Percentiles rank a stretch among this genome's conserved stretches.
These are phyloP conservation scores for Phoma sp. DNA, from an alignment of 2,329 filamentous ascomycete genomes.

Conservation along the genomic window DNA sequence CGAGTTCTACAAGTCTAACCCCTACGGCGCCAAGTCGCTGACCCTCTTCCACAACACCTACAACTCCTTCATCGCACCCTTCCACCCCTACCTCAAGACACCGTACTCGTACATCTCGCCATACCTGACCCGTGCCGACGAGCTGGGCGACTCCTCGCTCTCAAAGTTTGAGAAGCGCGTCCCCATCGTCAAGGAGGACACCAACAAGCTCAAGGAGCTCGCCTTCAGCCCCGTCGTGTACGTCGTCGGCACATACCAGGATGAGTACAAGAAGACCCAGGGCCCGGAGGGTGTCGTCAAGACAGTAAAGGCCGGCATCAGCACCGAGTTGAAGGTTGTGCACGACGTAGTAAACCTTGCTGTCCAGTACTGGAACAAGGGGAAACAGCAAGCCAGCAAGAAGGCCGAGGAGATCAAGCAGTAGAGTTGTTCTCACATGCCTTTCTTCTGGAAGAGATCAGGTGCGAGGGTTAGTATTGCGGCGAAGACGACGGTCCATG, in stretches of 20 bases:
- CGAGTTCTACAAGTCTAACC: conserved; percentile 79
- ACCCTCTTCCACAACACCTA: conserved; percentile 78
- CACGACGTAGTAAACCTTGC: conserved; percentile 44
- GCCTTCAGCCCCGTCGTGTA: conserved; percentile 47
- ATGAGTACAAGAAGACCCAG: conserved; percentile 51
- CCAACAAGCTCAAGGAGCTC: conserved; percentile 49
- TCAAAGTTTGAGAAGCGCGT: conserved; percentile 47
- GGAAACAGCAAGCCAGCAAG: conserved; percentile 43
- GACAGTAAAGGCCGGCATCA: conserved; percentile 46
- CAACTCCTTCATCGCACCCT: conserved; percentile 75
- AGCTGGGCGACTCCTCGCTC: conserved; percentile 49
- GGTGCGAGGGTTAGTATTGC: not conserved
- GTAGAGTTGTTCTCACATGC: conserved; percentile 21
- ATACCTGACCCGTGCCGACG: conserved; percentile 83
- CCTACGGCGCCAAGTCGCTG: conserved; percentile 83
- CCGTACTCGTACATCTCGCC: conserved; percentile 85
- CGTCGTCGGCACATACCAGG: conserved; percentile 46
- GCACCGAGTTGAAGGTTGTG: conserved; percentile 50
- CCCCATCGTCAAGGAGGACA: conserved; percentile 59
- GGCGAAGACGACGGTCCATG: not conserved
- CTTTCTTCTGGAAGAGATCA: not conserved
- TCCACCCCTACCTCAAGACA: conserved; percentile 78
- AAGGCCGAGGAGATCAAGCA: conserved; percentile 48
- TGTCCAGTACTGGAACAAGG: conserved; percentile 42
- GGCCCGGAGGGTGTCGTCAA: conserved; percentile 46